Evolutionary conservation across 2,329 filamentous ascomycete species (phyloP).

Genomic region (Cytospora paraplurivora): DNA sequence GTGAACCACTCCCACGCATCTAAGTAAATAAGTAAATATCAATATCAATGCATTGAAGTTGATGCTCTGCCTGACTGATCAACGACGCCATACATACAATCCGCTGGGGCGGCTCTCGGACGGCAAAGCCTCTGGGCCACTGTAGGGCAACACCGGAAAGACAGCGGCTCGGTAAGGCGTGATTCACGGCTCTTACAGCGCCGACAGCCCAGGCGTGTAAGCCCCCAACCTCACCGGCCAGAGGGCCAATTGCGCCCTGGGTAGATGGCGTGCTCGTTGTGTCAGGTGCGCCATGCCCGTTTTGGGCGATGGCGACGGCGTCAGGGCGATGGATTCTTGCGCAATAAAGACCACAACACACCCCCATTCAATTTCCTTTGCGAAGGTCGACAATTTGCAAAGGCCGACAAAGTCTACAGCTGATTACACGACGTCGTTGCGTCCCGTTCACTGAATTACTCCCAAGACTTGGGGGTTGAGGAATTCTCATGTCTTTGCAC

Average conservation of each 20-base stretch:
- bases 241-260: conserved; percentile 20
- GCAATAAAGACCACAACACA: conserved; percentile 33
- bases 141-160: not conserved
- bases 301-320: conserved; percentile 18
- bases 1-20: no score
- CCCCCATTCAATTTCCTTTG: conserved; percentile 20
- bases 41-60: not conserved
- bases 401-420: not conserved
- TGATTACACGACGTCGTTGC: not conserved
- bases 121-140: conserved; percentile 19
- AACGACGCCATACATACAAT: not conserved
- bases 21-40: no score
- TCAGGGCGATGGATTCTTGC: conserved; percentile 26
- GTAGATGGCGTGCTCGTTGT: conserved; percentile 24
- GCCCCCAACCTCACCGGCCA: conserved; percentile 9
- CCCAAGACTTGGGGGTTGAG: no score
- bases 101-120: conserved; percentile 23
- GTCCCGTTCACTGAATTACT: conserved; percentile 1
- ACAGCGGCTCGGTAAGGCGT: conserved; percentile 26
- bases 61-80: not conserved
- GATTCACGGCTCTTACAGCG: conserved; percentile 22
- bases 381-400: no score
- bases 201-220: conserved; percentile 14
- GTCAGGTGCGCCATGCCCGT: conserved; percentile 22
- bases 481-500: no score